phyloP scores from a whole-genome alignment of 106 monocot species.

The Amphibolis antarctica region DNA sequence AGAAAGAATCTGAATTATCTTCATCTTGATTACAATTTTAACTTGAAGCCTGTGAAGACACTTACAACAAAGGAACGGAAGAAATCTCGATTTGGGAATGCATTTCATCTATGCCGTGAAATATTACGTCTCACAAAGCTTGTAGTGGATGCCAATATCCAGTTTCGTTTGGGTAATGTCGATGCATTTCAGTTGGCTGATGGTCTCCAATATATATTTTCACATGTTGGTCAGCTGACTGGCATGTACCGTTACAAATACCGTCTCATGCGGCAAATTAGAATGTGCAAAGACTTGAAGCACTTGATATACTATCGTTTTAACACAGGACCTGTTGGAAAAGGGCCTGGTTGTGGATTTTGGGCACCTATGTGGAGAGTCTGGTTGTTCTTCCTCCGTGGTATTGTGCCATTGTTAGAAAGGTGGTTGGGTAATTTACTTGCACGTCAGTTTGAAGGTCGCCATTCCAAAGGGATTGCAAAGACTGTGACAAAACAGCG shows the following conservation, averaged over 20 bases:
- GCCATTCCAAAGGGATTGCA: slow-evolving; percentile 97
- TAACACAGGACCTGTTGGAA: slow-evolving; percentile 97
- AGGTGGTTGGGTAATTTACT: slow-evolving; percentile 97
- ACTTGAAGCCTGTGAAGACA: slow-evolving; percentile 97
- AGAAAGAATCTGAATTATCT: slow-evolving; percentile 99
- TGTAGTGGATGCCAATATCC: slow-evolving; percentile 98
- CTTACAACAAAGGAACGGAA: slow-evolving; percentile 97
- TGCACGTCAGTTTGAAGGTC: slow-evolving; percentile 96
- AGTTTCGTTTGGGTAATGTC: slow-evolving; percentile 96
- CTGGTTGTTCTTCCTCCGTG: slow-evolving; percentile 96
- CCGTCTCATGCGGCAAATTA: slow-evolving; percentile 91
- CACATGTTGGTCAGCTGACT: slow-evolving; percentile 98
- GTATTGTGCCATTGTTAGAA: slow-evolving; percentile 93
- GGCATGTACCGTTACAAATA: slow-evolving; percentile 99
- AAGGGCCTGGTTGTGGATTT: slow-evolving; percentile 97
- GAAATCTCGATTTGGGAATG: slow-evolving; percentile 99
- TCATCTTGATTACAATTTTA: slow-evolving; percentile 98
- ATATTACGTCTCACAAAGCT: slow-evolving; percentile 93
- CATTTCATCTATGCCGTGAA: slow-evolving; percentile 97
- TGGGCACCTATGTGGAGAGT: slow-evolving; percentile 99
- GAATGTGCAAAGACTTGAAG: slow-evolving; percentile 99
- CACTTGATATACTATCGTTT: slow-evolving; percentile 99
- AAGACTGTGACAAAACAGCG: slow-evolving; percentile 99
- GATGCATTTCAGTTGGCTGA: slow-evolving; percentile 99
- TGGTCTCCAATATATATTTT: slow-evolving; percentile 98